Percentiles rank a stretch among this genome's conserved stretches.
phyloP scores from a whole-genome alignment of 148 eudicot species.

The Camellia lanceoleosa region DNA sequence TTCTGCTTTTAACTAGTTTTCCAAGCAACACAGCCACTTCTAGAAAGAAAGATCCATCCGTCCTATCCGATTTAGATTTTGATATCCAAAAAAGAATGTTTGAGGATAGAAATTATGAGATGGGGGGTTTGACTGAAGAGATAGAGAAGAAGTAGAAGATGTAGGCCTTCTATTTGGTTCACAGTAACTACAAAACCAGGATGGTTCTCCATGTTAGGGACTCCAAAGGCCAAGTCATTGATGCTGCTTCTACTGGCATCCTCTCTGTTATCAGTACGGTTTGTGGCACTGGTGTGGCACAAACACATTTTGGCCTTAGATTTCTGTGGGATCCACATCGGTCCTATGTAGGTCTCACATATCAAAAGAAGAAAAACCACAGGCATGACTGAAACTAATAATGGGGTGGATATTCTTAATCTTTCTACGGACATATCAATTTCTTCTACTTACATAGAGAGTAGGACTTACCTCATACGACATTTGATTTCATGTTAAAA shows the following conservation, averaged over 20 bases:
- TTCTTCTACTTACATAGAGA: too few species aligned
- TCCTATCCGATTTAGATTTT: too few species aligned
- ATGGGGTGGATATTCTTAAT: too few species aligned
- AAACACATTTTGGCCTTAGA: too few species aligned
- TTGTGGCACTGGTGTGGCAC: too few species aligned
- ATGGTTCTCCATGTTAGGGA: not conserved
- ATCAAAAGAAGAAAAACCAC: too few species aligned
- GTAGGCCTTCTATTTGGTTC: conserved; percentile 9
- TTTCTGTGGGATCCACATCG: too few species aligned
- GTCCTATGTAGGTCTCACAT: too few species aligned
- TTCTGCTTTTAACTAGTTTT: not conserved
- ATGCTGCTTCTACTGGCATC: conserved; percentile 25
- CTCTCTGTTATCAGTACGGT: not conserved
- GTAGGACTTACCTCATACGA: too few species aligned
- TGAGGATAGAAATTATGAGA: not conserved
- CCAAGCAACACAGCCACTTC: not conserved
- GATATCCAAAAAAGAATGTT: not conserved
- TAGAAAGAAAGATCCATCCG: not conserved
- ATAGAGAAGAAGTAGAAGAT: not conserved
- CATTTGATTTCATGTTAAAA: too few species aligned
- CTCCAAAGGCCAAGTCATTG: conserved; percentile 11
- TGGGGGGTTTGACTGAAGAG: not conserved
- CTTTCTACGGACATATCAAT: too few species aligned
- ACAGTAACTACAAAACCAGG: not conserved
- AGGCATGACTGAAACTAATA: too few species aligned